phyloP scores from a whole-genome alignment of 306 rosid species.

The Vigna unguiculata region DNA sequence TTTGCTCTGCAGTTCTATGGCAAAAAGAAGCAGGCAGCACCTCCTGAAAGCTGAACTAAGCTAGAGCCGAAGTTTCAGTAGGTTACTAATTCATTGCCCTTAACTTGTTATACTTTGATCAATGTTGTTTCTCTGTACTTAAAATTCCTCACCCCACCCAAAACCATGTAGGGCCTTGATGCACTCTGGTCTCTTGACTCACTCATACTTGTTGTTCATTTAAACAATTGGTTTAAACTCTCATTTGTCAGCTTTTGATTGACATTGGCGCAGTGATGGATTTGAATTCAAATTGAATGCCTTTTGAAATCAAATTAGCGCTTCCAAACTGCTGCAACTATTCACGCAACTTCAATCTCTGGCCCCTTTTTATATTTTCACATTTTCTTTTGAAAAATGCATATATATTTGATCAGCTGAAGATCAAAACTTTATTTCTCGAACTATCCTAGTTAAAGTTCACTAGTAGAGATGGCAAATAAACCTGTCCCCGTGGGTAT shows the following conservation, averaged over 20 bases:
- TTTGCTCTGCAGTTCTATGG: constrained; percentile 58
- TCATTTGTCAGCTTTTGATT: neutral
- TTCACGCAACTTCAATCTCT: too few relatives aligned
- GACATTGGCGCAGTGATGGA: too few relatives aligned
- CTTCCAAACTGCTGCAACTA: too few relatives aligned
- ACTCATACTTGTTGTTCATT: constrained; percentile 20
- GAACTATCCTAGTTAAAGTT: too few relatives aligned
- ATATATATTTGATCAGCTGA: too few relatives aligned
- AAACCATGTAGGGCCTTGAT: constrained; percentile 1
- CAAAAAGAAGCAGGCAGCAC: constrained; percentile 44
- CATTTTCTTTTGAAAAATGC: too few relatives aligned
- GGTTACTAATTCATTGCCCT: constrained; percentile 9
- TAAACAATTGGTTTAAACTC: neutral
- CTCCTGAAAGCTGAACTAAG: constrained; percentile 15
- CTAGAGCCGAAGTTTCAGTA: neutral
- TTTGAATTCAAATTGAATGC: too few relatives aligned
- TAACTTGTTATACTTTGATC: constrained; percentile 19
- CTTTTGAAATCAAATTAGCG: too few relatives aligned
- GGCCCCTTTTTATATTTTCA: too few relatives aligned
- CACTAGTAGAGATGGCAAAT: too few relatives aligned
- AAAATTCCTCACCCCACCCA: constrained; percentile 5
- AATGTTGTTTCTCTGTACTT: constrained; percentile 10
- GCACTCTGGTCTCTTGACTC: constrained; percentile 11
- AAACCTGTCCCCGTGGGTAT: too few relatives aligned
- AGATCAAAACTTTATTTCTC: too few relatives aligned